phyloP scores from a whole-genome alignment of 306 rosid genomes.

The Pachyrhizus erosus region DNA sequence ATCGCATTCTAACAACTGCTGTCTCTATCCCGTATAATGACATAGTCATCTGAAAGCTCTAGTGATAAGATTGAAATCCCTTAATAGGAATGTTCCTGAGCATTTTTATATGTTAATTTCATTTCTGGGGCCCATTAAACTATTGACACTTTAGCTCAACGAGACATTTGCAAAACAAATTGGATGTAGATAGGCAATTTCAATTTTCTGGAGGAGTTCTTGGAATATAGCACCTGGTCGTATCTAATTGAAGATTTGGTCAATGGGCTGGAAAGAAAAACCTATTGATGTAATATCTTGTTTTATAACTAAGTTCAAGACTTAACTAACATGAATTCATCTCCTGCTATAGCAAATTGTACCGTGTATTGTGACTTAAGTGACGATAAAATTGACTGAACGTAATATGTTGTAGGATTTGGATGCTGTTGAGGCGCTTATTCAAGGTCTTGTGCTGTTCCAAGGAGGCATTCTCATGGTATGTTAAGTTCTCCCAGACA shows the following conservation, averaged over 20 bases:
- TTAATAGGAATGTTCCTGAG: not conserved
- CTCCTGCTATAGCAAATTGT: not conserved
- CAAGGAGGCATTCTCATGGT: conserved; percentile 99
- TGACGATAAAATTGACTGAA: conserved; percentile 33
- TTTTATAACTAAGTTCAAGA: not conserved
- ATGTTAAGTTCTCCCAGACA: conserved; percentile 27
- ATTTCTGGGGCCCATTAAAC: not conserved
- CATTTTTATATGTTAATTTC: conserved; percentile 9
- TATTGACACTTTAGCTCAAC: not conserved
- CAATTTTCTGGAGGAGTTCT: not conserved
- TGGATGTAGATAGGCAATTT: conserved; percentile 7
- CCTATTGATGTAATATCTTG: not conserved
- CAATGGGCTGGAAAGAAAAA: not conserved
- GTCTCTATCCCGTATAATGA: not conserved
- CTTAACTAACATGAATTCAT: not conserved
- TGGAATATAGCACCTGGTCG: not conserved
- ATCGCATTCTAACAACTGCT: not conserved
- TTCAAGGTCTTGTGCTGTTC: conserved; percentile 95
- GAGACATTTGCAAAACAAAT: not conserved
- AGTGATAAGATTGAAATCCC: conserved; percentile 5
- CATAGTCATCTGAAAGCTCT: not conserved
- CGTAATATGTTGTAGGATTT: conserved; percentile 72
- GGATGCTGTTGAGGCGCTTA: conserved; percentile 99
- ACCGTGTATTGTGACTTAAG: conserved; percentile 9
- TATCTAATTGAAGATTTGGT: conserved; percentile 17